Evolutionary conservation across 1,139 yeast genomes (phyloP), one percentile per base, ranked within the genome.

Genomic region (Magnusiomyces clavatus): DNA sequence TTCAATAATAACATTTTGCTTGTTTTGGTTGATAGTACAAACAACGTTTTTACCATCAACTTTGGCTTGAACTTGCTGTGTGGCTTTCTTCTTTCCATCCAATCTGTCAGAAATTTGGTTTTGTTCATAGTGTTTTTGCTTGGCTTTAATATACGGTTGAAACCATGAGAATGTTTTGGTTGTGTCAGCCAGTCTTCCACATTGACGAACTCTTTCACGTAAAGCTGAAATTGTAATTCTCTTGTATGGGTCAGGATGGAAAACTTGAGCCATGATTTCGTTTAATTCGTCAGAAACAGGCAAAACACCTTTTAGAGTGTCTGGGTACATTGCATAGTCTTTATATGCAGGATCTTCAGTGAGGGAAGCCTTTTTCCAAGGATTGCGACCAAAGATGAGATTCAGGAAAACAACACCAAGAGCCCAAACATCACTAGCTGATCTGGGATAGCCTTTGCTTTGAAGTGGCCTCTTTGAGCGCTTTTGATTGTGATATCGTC

Each of bases 301-400:
- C 56, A 86, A 70, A 41, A 87, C 86, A 58, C 76, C 77, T 62
- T 72, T 69, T 57, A 87, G 74, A 16, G 46, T 54, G 78, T 17
- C 68, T 68, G 12, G 77, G 74, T 60, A 81, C 77, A 35, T 71
- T 67, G 47, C 76, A 67, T 63, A 72, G 81, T 16, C 78, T 51
- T 69, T 68, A 64, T 77, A 82, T 0, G 85, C 78, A 46, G 77
- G 71, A 61, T 82, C 86, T 46, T 77, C 78, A 6, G 67, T 66
- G 41, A 78, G 69, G 50, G 84, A 77, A 3, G 96, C 96, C 59
- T 83, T 80, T 52, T 88, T 79, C 97, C 97, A 89, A 17, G 97
- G 96, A 63, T 89, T 89, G 65, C 96, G 77, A 46, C 88, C 82
- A 61, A 95, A 86, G 13, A 87, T 77, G 50, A 89, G 74, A 64